Evolutionary conservation across 768 basidiomycete genomes (phyloP), one percentile per base, ranked within the genome.

Genomic region (Mycena alexandri): DNA sequence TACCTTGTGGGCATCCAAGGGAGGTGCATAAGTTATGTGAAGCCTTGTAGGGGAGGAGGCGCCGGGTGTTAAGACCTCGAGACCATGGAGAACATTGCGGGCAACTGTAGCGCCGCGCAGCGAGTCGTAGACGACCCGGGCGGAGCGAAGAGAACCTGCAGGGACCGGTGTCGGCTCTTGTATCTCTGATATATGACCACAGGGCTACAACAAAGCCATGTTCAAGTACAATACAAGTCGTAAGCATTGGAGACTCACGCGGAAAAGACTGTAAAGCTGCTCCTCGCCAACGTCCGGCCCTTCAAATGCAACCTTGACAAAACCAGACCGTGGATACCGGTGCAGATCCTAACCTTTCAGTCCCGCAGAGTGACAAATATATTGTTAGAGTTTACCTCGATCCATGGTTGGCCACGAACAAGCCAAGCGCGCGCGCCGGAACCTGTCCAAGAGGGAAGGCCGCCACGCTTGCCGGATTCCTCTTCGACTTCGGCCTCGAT

Each of bases 251-350:
- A 5, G 17, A 78, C 89, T 70, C 78, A 93, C 94, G 54, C 95
- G 85, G 65, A 95, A 87, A 24, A 94, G 78, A 29, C 90, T 82
- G 74, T 95, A 98, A 0, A 97, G 80, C 0, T 83, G 75, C 77
- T 96, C 93, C 73, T 96, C 94, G 33, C 86, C 85, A 2, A 96
- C 80, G 74, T 98, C 96, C 1, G 94, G 91, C 0, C 97, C 97
- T 36, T 97, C 93, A 71, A 97, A 98, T 8, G 87, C 80, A n/a
- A 97, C 86, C 65, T 87, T 87, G 56, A 98, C 74, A 11, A 91
- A 83, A 3, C 84, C 81, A 21, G 92, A 91, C 3, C 38, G 4
- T 0, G 95, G 90, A 76, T 89, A 97, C 58, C 93, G 84, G 64
- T 90, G 84, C 88, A 98, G 89, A 71, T 99, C 97, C 93, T 96